A percentile compares a stretch with the other conserved stretches of the same genome.
Evolutionary conservation across 441 rosid species (phyloP).

Genomic region (Sinapis alba): DNA sequence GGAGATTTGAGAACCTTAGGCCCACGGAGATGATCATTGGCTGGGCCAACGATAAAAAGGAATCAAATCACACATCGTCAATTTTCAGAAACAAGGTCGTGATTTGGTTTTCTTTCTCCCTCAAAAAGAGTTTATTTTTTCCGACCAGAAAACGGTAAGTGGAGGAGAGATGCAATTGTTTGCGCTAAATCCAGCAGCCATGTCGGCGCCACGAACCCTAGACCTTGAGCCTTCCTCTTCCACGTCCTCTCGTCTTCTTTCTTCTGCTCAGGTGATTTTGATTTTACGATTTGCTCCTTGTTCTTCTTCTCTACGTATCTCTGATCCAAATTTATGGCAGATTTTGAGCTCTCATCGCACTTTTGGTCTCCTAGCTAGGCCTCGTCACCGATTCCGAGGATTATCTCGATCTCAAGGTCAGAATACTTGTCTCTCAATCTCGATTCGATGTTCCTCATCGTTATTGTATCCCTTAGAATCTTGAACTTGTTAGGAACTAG

Average conservation of each 20-base stretch:
- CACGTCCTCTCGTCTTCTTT: slow-evolving; percentile 14
- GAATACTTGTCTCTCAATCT: neutral
- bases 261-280: slow-evolving; percentile 33
- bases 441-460: neutral
- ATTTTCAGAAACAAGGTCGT: neutral
- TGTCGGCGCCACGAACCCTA: slow-evolving; percentile 46
- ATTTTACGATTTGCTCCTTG: neutral
- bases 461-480: neutral
- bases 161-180: slow-evolving; percentile 53
- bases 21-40: neutral
- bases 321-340: slow-evolving; percentile 32
- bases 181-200: slow-evolving; percentile 44
- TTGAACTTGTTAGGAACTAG: neutral
- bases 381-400: slow-evolving; percentile 38
- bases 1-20: neutral
- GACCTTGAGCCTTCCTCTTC: slow-evolving; percentile 47
- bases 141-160: neutral
- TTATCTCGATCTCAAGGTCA: slow-evolving; percentile 44
- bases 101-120: neutral
- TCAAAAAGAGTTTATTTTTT: neutral
- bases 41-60: neutral
- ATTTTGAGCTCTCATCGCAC: slow-evolving; percentile 39
- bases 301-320: neutral
- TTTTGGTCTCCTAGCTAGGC: slow-evolving; percentile 13
- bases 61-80: neutral